These are phyloP conservation scores for Ophiosphaerella korrae DNA, from an alignment of 2,329 filamentous ascomycete species.

Conservation along the genomic window DNA sequence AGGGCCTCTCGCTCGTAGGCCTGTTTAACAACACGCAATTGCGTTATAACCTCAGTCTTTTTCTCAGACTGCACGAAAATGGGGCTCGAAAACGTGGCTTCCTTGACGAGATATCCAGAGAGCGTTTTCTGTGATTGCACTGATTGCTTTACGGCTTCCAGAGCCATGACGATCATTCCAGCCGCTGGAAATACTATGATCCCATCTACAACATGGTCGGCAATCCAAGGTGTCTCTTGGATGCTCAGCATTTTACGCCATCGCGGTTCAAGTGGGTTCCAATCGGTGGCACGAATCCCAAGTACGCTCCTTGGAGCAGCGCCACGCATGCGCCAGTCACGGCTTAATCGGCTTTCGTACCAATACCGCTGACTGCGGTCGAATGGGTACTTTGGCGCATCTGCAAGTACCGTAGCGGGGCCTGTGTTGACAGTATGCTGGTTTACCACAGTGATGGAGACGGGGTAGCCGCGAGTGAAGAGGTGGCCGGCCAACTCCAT, in stretches of 20 bases:
- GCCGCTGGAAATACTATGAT: constrained; percentile 30
- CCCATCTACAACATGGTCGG: constrained; percentile 24
- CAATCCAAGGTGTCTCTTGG: constrained; percentile 13
- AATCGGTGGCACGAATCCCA: constrained; percentile 19
- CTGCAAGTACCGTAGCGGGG: not conserved
- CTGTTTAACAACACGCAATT: not conserved
- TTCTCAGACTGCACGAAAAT: not conserved
- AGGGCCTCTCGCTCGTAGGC: constrained; percentile 5
- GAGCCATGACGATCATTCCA: constrained; percentile 29
- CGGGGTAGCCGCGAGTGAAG: not conserved
- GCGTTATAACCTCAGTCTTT: not conserved
- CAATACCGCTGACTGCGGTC: constrained; percentile 31
- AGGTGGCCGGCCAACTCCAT: not conserved
- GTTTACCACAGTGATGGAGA: constrained; percentile 4
- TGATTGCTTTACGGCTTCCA: constrained; percentile 7
- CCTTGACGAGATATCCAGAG: constrained; percentile 7
- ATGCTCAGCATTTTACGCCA: constrained; percentile 55
- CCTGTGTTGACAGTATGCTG: not conserved
- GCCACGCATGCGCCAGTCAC: constrained; percentile 5
- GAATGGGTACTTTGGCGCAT: constrained; percentile 23
- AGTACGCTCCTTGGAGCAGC: constrained; percentile 11
- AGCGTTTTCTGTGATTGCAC: not conserved
- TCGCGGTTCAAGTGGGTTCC: constrained; percentile 28
- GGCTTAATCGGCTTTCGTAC: constrained; percentile 17
- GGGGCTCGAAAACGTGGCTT: constrained; percentile 8